A percentile compares a stretch with the other conserved stretches of the same genome.
Evolutionary conservation across 1,139 yeast genomes (phyloP).

Genomic region (Zygosaccharomyces sapae): DNA sequence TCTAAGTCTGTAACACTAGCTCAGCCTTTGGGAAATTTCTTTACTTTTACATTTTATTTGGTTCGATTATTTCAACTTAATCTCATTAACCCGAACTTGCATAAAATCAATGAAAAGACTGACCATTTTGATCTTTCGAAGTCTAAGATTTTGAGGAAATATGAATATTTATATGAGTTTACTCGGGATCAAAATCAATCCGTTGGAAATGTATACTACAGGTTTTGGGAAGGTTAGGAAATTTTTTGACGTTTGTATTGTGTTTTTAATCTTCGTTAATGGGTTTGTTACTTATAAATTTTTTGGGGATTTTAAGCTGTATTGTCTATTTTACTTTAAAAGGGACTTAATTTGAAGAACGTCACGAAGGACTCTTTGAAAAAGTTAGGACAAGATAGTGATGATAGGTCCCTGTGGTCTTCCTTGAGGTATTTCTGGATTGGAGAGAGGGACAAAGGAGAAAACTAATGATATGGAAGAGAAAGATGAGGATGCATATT

Average conservation of each 20-base stretch:
- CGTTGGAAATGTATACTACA: slow-evolving; percentile 14
- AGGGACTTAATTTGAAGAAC: slow-evolving; percentile 22
- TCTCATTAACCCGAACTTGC: slow-evolving; percentile 28
- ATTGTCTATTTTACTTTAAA: slow-evolving; percentile 25
- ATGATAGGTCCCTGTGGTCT: slow-evolving; percentile 25
- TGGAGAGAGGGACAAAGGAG: slow-evolving; percentile 1
- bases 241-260: slow-evolving; percentile 12
- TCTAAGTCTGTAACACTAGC: slow-evolving; percentile 46
- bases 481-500: slow-evolving; percentile 32
- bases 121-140: slow-evolving; percentile 33
- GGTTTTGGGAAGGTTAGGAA: slow-evolving; percentile 19
- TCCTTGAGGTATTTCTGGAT: slow-evolving; percentile 20
- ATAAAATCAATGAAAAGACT: slow-evolving; percentile 22
- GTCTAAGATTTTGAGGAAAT: slow-evolving; percentile 28
- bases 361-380: slow-evolving; percentile 20
- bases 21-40: slow-evolving; percentile 44
- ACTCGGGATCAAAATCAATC: slow-evolving; percentile 5
- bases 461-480: slow-evolving; percentile 2
- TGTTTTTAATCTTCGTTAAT: slow-evolving; percentile 19
- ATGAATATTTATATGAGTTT: slow-evolving; percentile 28
- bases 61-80: slow-evolving; percentile 37
- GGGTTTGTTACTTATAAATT: slow-evolving; percentile 19
- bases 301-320: slow-evolving; percentile 20
- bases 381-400: slow-evolving; percentile 13
- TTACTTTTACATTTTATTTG: slow-evolving; percentile 36